phyloP scores from a whole-genome alignment of 257 asterid genomes.

The Mentha longifolia region DNA sequence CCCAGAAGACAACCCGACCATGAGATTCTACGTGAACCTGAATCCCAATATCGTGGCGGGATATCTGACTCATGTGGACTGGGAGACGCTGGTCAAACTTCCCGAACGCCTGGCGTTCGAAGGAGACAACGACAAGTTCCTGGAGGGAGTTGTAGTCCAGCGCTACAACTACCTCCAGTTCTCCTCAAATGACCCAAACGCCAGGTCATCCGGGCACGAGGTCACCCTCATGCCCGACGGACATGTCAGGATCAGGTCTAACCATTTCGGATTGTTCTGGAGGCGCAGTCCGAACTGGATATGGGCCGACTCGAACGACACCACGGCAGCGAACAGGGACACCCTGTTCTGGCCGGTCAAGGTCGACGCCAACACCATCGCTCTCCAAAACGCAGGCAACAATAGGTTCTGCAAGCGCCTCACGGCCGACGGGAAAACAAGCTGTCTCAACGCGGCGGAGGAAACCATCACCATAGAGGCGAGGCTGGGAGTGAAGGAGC shows the following conservation, averaged over 20 bases:
- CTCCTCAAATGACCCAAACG: not conserved
- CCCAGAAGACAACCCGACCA: not conserved
- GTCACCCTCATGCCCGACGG: not conserved
- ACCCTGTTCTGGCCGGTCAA: constrained; percentile 13
- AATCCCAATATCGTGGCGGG: not conserved
- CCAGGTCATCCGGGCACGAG: not conserved
- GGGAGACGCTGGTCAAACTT: not conserved
- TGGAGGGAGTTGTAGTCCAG: not conserved
- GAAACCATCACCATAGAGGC: not conserved
- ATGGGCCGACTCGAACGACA: too few species aligned
- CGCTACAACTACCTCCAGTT: not conserved
- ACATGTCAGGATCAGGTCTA: not conserved
- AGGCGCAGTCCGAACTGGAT: constrained; percentile 1
- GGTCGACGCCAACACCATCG: not conserved
- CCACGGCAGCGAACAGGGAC: not conserved
- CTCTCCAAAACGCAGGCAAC: not conserved
- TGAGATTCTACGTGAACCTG: not conserved
- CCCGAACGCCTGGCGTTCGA: not conserved
- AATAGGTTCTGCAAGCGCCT: not conserved
- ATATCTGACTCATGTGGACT: not conserved
- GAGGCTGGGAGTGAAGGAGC: not conserved
- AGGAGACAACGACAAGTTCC: not conserved
- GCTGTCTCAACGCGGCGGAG: not conserved
- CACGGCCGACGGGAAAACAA: not conserved
- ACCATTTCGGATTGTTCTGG: not conserved